Evolutionary conservation across 2,329 filamentous ascomycete species (phyloP).

Genomic region (Fusarium penzigii): DNA sequence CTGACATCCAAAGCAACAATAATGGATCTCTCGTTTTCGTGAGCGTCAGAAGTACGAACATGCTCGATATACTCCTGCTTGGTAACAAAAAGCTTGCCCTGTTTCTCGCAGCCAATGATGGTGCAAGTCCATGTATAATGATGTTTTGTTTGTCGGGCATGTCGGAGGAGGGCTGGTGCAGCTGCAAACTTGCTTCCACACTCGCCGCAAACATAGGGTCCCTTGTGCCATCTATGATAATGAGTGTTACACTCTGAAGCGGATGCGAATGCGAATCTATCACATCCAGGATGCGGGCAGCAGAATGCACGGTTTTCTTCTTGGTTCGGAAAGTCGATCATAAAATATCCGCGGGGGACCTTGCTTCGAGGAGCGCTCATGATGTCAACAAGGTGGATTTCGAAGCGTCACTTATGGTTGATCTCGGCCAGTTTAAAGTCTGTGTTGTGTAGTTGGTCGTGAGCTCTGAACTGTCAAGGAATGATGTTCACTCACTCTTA

Average conservation of each 20-base stretch:
- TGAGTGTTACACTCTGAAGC: constrained; percentile 26
- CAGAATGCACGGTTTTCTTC: constrained; percentile 12
- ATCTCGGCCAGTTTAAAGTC: no score
- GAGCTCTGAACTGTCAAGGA: no score
- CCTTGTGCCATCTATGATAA: constrained; percentile 25
- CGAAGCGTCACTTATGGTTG: not conserved
- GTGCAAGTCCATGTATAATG: constrained; percentile 9
- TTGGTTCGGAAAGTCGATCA: constrained; percentile 10
- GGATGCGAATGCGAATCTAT: constrained; percentile 24
- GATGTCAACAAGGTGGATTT: not conserved
- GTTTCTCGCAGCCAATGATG: constrained; percentile 4
- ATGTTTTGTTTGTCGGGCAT: constrained; percentile 15
- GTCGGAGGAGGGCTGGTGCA: constrained; percentile 19
- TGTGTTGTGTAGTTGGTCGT: no score
- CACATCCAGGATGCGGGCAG: constrained; percentile 28
- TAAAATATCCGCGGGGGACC: constrained; percentile 12
- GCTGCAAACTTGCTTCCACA: constrained; percentile 26
- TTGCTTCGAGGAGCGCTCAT: not conserved
- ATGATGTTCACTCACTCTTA: no score
- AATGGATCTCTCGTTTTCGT: not conserved
- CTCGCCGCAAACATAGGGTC: constrained; percentile 21
- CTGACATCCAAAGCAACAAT: not conserved
- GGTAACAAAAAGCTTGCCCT: constrained; percentile 1
- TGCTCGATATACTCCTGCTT: constrained; percentile 9
- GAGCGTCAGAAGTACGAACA: not conserved